A percentile compares a stretch with the other conserved stretches of the same genome.
Evolutionary conservation across 2,329 filamentous ascomycete species (phyloP).

Genomic region (Beauveria bassiana): DNA sequence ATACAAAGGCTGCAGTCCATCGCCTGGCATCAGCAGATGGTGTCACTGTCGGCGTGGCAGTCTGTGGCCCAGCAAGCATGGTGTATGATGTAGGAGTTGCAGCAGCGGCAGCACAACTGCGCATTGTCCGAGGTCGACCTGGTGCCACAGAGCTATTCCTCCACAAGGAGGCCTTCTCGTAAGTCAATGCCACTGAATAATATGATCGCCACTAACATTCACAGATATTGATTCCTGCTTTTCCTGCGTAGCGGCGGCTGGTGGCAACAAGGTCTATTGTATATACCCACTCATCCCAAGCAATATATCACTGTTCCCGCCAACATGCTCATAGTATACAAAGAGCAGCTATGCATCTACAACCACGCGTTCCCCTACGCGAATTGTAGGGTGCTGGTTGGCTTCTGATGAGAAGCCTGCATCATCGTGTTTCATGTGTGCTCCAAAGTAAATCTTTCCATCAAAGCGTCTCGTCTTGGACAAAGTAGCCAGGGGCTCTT

Average conservation of each 20-base stretch:
- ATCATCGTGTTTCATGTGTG: slow-evolving; percentile 58
- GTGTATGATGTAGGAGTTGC: slow-evolving; percentile 16
- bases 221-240: not conserved
- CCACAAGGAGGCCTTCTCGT: slow-evolving; percentile 20
- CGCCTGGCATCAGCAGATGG: not conserved
- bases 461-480: slow-evolving; percentile 78
- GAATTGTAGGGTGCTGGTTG: slow-evolving; percentile 25
- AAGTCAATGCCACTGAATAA: not conserved
- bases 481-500: slow-evolving; percentile 83
- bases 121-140: slow-evolving; percentile 11
- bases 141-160: slow-evolving; percentile 18
- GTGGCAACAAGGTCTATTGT: not conserved
- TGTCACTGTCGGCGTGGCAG: slow-evolving; percentile 16
- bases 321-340: not conserved
- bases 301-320: not conserved
- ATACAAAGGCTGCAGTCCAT: slow-evolving; percentile 9
- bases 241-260: not conserved
- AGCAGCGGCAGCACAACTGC: slow-evolving; percentile 17
- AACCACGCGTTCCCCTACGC: slow-evolving; percentile 39
- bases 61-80: slow-evolving; percentile 20
- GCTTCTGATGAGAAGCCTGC: not conserved
- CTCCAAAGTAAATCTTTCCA: slow-evolving; percentile 83
- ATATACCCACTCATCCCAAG: not conserved
- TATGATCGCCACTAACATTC: not conserved
- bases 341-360: slow-evolving; percentile 14